Evolutionary conservation across 106 monocot species (phyloP), one percentile per base, ranked within the genome.

Genomic region (Phalaenopsis equestris): DNA sequence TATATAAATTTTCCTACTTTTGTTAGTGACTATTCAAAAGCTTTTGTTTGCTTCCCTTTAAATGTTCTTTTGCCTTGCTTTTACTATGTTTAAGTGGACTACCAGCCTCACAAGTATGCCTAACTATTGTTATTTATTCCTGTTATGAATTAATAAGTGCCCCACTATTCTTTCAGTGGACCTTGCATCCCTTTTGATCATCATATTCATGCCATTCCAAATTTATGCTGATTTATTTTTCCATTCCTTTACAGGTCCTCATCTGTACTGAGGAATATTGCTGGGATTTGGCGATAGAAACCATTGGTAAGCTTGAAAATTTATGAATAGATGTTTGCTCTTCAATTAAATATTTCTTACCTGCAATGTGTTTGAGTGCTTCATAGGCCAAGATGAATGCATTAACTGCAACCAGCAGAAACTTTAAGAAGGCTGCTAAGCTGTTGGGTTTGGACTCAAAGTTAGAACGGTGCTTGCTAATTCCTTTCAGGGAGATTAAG

Each of bases 401-500:
- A 64, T 82, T 93, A 74, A 88, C 87, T 55, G 96, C 96, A 48
- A 93, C 93, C 4, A 96, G 88, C 76, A 90, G 96, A 80, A 96
- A 96, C 76, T 96, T 96, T 88, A 91, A 87, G 84, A 90, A 85
- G 68, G 93, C 96, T 23, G 93, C 93, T 57, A 93, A 90, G 86
- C 84, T 96, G 47, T 87, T 96, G 70, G 93, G 90, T 8, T 67
- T 96, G 84, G 96, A 96, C 73, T 85, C 93, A 12, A 96, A 92
- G 81, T 78, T 96, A 39, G 93, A 93, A 81, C 91, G 85, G 86
- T 90, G 93, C 78, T 84, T 96, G 56, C 88, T 96, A 17, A 96
- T 96, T 78, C 96, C 96, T 14, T 96, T 96, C 79, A 93, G 96
- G 67, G 96, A 96, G 77, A 96, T 96, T 87, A 96, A 96, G 96